phyloP scores from a whole-genome alignment of 352 stramenopile species.

The Pythium folliculosum region DNA sequence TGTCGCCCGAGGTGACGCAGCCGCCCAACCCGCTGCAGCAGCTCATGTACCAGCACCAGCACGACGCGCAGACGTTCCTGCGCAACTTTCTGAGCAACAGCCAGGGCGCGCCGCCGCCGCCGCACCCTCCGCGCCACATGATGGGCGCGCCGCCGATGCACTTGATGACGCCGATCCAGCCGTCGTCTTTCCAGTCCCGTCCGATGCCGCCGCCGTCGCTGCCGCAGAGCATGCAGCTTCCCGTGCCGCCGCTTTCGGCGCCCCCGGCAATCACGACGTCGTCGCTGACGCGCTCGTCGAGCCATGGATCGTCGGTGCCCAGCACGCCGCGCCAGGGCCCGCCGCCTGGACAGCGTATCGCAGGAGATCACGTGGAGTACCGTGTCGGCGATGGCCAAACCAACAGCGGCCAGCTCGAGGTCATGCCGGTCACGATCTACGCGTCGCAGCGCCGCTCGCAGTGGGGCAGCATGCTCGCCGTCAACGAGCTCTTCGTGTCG shows the following conservation, averaged over 20 bases:
- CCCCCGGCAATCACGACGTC: slow-evolving; percentile 22
- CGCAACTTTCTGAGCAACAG: slow-evolving; percentile 29
- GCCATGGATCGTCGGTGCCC: slow-evolving; percentile 41
- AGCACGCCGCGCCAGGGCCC: slow-evolving; percentile 42
- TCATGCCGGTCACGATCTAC: slow-evolving; percentile 84
- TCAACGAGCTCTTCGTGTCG: slow-evolving; percentile 86
- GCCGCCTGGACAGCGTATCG: slow-evolving; percentile 50
- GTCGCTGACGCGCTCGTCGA: slow-evolving; percentile 24
- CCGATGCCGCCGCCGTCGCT: slow-evolving; percentile 21
- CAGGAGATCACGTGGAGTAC: slow-evolving; percentile 60
- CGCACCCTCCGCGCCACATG: not conserved
- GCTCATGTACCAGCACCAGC: slow-evolving; percentile 59
- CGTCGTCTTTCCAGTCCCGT: slow-evolving; percentile 20
- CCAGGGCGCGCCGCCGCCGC: slow-evolving; percentile 19
- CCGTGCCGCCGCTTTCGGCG: slow-evolving; percentile 38
- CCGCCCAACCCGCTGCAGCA: slow-evolving; percentile 66
- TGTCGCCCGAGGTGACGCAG: slow-evolving; percentile 68
- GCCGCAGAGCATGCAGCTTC: slow-evolving; percentile 30
- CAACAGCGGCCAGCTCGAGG: slow-evolving; percentile 70
- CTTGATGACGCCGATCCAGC: slow-evolving; percentile 34
- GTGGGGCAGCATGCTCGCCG: slow-evolving; percentile 71
- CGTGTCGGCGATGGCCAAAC: slow-evolving; percentile 38
- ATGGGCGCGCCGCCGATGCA: slow-evolving; percentile 25
- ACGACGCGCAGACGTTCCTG: slow-evolving; percentile 30
- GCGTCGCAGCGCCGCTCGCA: slow-evolving; percentile 74